Evolutionary conservation across 176 grass and related monocot genomes (phyloP).

Genomic region (Bromus sterilis): DNA sequence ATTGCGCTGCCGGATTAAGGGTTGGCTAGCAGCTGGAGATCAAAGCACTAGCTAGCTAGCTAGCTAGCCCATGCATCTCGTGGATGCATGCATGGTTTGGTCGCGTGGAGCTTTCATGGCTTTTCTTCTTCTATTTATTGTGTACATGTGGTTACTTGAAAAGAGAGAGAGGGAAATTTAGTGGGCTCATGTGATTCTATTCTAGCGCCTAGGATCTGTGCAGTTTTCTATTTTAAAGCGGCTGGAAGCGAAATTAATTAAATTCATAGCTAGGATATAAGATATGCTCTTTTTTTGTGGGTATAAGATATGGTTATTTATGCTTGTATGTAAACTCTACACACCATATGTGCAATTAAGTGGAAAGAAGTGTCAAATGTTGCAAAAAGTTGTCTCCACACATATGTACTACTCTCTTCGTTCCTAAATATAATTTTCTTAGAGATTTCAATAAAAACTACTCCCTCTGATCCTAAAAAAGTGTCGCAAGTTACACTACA

Average conservation of each 20-base stretch:
- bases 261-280: background rate
- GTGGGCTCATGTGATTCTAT: background rate
- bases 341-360: constrained; percentile 1
- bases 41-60: background rate
- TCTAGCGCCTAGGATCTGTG: constrained; percentile 1
- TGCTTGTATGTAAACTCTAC: background rate
- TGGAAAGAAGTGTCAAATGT: background rate
- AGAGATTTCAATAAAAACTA: no score
- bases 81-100: background rate
- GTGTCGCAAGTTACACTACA: no score
- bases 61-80: constrained; percentile 8
- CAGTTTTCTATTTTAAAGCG: background rate
- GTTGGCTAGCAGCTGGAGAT: background rate
- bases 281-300: background rate
- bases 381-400: no score
- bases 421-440: no score
- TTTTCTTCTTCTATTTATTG: background rate
- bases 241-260: background rate
- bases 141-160: constrained; percentile 21
- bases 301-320: no score
- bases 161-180: background rate
- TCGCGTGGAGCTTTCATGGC: background rate
- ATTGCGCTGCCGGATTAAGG: background rate
- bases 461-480: no score
- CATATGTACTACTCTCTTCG: no score